phyloP scores from a whole-genome alignment of 495 filamentous ascomycete genomes.

The Penicillium manginii region DNA sequence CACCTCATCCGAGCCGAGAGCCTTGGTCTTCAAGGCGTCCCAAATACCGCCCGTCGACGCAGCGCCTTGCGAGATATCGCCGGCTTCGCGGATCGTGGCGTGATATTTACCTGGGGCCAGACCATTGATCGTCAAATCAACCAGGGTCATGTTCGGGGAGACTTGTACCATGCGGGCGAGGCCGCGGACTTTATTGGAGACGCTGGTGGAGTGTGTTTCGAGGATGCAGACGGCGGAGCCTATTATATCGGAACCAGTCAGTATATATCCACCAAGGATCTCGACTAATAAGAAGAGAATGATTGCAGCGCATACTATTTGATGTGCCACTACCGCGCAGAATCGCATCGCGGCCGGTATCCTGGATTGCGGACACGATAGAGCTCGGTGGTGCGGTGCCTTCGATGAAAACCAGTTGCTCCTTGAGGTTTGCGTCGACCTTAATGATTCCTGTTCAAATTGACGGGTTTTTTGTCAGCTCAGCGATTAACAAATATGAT shows the following conservation, averaged over 20 bases:
- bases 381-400: constrained; percentile 77
- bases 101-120: constrained; percentile 80
- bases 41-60: constrained; percentile 83
- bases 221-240: constrained; percentile 95
- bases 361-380: constrained; percentile 86
- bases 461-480: constrained; percentile 5
- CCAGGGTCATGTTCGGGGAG: constrained; percentile 70
- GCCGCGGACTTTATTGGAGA: constrained; percentile 69
- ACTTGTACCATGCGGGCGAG: constrained; percentile 84
- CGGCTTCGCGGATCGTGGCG: constrained; percentile 82
- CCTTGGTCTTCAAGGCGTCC: constrained; percentile 59
- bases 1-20: constrained; percentile 41
- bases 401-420: constrained; percentile 51
- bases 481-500: background rate
- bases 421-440: constrained; percentile 51
- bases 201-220: constrained; percentile 74
- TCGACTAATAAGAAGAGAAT: background rate
- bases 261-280: background rate
- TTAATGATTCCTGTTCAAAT: constrained; percentile 47
- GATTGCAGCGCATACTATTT: constrained; percentile 64
- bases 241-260: constrained; percentile 31
- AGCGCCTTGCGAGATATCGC: constrained; percentile 84
- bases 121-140: constrained; percentile 88
- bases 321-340: constrained; percentile 84
- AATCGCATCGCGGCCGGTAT: constrained; percentile 91